phyloP scores from a whole-genome alignment of 495 filamentous ascomycete genomes.

The Beverwykella pulmonaria region DNA sequence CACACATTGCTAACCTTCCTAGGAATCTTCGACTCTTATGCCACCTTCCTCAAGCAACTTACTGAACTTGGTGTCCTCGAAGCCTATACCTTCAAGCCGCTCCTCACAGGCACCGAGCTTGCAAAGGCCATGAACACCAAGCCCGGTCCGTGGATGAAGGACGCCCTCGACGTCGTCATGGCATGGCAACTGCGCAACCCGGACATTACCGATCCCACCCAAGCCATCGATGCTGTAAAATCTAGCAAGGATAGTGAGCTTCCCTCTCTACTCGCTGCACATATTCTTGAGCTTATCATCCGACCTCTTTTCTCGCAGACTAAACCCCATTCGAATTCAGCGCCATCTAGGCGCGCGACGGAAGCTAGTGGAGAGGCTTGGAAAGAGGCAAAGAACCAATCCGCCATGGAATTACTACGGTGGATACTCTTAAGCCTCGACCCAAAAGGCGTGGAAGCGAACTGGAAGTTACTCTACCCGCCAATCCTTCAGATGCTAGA shows the following conservation, averaged over 20 bases:
- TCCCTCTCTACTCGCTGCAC: constrained; percentile 40
- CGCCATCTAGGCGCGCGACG: constrained; percentile 46
- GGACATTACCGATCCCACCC: constrained; percentile 58
- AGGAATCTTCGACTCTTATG: constrained; percentile 53
- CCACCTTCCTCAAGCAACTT: constrained; percentile 59
- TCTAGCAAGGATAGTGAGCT: constrained; percentile 45
- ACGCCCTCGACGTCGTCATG: constrained; percentile 70
- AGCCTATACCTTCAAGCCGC: constrained; percentile 44
- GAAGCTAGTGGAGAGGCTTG: constrained; percentile 58
- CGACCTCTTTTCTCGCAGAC: constrained; percentile 46
- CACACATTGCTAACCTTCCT: constrained; percentile 28
- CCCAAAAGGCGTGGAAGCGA: constrained; percentile 41
- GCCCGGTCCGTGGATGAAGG: constrained; percentile 77
- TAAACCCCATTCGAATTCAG: constrained; percentile 12
- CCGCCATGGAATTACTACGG: constrained; percentile 63
- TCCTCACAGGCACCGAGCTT: constrained; percentile 62
- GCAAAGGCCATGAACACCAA: constrained; percentile 60
- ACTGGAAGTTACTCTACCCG: constrained; percentile 84
- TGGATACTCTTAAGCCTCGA: constrained; percentile 64
- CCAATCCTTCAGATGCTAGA: constrained; percentile 80
- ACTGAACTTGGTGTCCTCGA: constrained; percentile 51
- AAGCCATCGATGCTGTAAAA: constrained; percentile 61
- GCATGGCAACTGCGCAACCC: constrained; percentile 88
- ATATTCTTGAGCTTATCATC: constrained; percentile 50
- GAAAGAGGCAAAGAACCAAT: constrained; percentile 63